Evolutionary conservation across 768 basidiomycete genomes (phyloP).

Genomic region (Serendipita indica): DNA sequence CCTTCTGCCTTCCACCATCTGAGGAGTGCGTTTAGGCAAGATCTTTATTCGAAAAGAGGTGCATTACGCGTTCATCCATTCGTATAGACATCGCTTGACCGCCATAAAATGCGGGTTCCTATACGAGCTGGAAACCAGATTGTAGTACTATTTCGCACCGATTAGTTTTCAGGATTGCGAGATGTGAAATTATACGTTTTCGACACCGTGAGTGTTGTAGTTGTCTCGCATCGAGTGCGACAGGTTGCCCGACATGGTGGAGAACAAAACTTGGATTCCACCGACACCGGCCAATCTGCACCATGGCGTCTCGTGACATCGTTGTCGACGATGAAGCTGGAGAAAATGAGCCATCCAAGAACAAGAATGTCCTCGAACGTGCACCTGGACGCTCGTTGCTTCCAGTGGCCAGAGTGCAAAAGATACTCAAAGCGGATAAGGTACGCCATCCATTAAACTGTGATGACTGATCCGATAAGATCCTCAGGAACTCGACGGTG

Average conservation of each 20-base stretch:
- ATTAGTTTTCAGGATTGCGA: not conserved
- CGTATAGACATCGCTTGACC: constrained; percentile 38
- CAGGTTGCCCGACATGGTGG: constrained; percentile 14
- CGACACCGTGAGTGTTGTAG: constrained; percentile 40
- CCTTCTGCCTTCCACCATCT: constrained; percentile 25
- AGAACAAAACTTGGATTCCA: no score
- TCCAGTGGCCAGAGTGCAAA: constrained; percentile 66
- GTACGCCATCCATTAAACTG: constrained; percentile 25
- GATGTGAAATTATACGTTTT: constrained; percentile 38
- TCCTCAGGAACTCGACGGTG: constrained; percentile 53
- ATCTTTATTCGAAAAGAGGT: not conserved
- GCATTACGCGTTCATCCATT: constrained; percentile 37
- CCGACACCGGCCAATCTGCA: no score
- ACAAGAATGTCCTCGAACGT: no score
- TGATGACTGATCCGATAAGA: not conserved
- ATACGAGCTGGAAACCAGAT: constrained; percentile 49
- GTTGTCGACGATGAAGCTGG: not conserved
- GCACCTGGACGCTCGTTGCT: constrained; percentile 55
- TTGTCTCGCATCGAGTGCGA: constrained; percentile 37
- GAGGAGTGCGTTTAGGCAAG: constrained; percentile 18
- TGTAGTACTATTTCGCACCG: constrained; percentile 46
- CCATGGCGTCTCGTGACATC: not conserved
- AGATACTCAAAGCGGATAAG: constrained; percentile 76
- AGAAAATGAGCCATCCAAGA: not conserved
- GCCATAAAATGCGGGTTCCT: constrained; percentile 62